Percentiles rank a stretch among this genome's conserved stretches.
Conservation (phyloP, 441 rosid genomes). For the Capsella rubella region DNA sequence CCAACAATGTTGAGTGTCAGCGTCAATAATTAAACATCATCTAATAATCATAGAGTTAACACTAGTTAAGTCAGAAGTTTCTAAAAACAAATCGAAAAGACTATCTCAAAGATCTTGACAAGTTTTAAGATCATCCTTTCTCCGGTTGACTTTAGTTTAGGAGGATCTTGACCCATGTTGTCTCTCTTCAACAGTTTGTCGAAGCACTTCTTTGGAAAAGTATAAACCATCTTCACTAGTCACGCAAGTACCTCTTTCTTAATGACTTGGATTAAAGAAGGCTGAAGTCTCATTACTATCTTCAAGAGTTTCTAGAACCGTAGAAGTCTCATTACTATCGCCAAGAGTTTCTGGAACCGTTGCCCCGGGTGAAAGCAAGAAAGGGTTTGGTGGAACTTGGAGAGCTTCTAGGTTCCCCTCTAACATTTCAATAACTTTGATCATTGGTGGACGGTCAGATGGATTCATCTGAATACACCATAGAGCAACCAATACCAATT, state of each 20-base stretch:
- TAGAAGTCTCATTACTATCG: conserved; percentile 24
- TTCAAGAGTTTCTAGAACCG: conserved; percentile 19
- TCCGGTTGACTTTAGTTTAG: background rate
- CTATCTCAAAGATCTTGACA: background rate
- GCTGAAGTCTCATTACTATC: conserved; percentile 21
- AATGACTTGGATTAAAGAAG: conserved; percentile 4
- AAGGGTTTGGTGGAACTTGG: conserved; percentile 56
- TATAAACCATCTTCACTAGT: background rate
- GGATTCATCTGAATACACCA: conserved; percentile 61
- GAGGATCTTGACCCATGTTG: background rate
- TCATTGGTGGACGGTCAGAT: conserved; percentile 54
- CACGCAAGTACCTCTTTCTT: background rate
- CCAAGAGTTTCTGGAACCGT: conserved; percentile 18
- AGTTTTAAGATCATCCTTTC: background rate
- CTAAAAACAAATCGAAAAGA: background rate
- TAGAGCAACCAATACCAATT: conserved; percentile 52
- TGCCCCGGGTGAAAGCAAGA: conserved; percentile 5
- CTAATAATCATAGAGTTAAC: background rate
- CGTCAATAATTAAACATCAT: background rate
- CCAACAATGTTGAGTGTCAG: background rate
- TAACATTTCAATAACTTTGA: conserved; percentile 54
- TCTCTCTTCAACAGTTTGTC: background rate
- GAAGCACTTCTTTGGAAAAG: background rate
- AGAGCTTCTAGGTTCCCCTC: conserved; percentile 46
- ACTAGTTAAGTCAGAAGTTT: background rate